Conservation (phyloP, 2,329 filamentous ascomycete genomes). For the Fusarium denticulatum region DNA sequence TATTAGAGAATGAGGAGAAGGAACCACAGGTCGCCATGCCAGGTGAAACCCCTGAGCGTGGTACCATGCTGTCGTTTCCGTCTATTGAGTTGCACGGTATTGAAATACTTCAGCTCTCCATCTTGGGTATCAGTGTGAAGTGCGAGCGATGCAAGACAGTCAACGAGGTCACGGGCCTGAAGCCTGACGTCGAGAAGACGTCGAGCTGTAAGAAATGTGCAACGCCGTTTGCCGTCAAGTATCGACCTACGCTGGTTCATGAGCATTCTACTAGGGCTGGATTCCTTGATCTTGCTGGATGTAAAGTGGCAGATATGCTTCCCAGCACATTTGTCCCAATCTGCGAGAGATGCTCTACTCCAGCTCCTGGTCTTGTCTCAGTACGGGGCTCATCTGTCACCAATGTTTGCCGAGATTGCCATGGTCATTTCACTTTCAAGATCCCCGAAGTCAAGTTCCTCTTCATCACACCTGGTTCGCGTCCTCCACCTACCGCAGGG, state of each 20-base stretch:
- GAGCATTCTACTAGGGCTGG: slow-evolving; percentile 78
- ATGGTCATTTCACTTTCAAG: slow-evolving; percentile 81
- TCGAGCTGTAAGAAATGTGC: slow-evolving; percentile 69
- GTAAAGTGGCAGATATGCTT: slow-evolving; percentile 78
- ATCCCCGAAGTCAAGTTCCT: slow-evolving; percentile 83
- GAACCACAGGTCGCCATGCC: slow-evolving; percentile 31
- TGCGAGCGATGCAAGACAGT: slow-evolving; percentile 81
- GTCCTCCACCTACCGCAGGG: slow-evolving; percentile 52
- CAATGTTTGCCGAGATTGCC: slow-evolving; percentile 82
- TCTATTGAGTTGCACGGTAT: slow-evolving; percentile 80
- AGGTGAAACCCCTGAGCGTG: slow-evolving; percentile 63
- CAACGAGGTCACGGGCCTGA: slow-evolving; percentile 75
- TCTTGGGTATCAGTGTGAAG: slow-evolving; percentile 76
- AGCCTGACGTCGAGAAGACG: slow-evolving; percentile 62
- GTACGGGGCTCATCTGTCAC: slow-evolving; percentile 78
- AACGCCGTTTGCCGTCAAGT: slow-evolving; percentile 61
- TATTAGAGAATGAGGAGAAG: slow-evolving; percentile 46
- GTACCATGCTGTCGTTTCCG: slow-evolving; percentile 83
- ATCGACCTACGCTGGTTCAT: slow-evolving; percentile 77
- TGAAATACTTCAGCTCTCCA: slow-evolving; percentile 76
- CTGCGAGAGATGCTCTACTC: slow-evolving; percentile 78
- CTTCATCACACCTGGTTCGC: slow-evolving; percentile 68
- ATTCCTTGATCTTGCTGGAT: slow-evolving; percentile 80
- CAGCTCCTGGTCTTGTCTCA: slow-evolving; percentile 73
- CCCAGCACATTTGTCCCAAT: slow-evolving; percentile 83